A percentile compares a stretch with the other conserved stretches of the same genome.
These are phyloP conservation scores for Suhomyces tanzawaensis DNA, from an alignment of 805 yeast genomes.

Conservation along the genomic window DNA sequence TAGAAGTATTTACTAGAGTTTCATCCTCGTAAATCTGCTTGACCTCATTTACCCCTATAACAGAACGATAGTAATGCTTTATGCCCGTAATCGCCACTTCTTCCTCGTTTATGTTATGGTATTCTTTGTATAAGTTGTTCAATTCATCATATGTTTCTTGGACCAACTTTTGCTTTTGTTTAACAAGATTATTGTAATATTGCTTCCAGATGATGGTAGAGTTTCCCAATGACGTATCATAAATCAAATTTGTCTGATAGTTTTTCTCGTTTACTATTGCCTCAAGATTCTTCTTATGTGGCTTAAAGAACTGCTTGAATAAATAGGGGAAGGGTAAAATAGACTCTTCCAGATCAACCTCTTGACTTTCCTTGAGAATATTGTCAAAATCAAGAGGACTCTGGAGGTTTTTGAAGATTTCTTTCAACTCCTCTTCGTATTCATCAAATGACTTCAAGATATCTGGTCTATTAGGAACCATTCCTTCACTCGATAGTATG, in stretches of 20 bases:
- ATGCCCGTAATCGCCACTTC: conserved; percentile 8
- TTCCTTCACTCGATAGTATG: conserved; percentile 13
- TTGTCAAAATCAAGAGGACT: conserved; percentile 36
- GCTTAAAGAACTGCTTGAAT: conserved; percentile 21
- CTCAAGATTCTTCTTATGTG: conserved; percentile 21
- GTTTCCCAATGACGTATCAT: conserved; percentile 20
- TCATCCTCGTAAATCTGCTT: conserved; percentile 5
- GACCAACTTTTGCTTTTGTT: conserved; percentile 24
- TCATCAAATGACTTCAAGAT: conserved; percentile 20
- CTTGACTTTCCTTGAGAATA: conserved; percentile 15
- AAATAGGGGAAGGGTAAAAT: conserved; percentile 21
- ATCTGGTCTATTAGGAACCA: conserved; percentile 13
- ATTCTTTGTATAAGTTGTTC: conserved; percentile 27
- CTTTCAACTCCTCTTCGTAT: conserved; percentile 31
- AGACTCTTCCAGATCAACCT: neutral
- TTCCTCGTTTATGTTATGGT: conserved; percentile 21
- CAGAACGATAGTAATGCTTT: conserved; percentile 27
- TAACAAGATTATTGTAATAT: conserved; percentile 24
- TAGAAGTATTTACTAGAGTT: conserved; percentile 5
- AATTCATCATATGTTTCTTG: conserved; percentile 26
- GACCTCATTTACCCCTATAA: conserved; percentile 18
- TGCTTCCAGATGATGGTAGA: conserved; percentile 35
- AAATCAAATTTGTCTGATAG: conserved; percentile 27
- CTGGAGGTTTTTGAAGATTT: conserved; percentile 27
- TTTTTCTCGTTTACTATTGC: conserved; percentile 26